phyloP scores from a whole-genome alignment of 192 early-diverging fungal species.

The Allomyces macrogynus region DNA sequence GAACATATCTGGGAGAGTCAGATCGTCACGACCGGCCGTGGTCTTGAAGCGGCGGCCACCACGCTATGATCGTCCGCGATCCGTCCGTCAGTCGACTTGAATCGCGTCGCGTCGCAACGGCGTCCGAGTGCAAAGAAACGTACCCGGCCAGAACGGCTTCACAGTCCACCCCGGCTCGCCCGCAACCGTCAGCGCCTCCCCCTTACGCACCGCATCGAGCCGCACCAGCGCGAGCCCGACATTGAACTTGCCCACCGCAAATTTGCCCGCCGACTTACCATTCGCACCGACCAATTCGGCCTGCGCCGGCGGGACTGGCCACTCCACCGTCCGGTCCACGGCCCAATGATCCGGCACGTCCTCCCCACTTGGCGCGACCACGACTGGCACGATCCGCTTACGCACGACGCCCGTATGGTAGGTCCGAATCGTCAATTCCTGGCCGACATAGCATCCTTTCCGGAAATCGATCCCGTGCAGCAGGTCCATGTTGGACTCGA shows the following conservation, averaged over 20 bases:
- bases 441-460: constrained; percentile 96
- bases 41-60: too few relatives aligned
- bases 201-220: constrained; percentile 40
- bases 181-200: not conserved
- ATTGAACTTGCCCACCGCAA: constrained; percentile 45
- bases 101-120: too few relatives aligned
- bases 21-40: too few relatives aligned
- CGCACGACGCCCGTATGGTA: constrained; percentile 83
- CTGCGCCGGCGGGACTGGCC: constrained; percentile 13
- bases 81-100: too few relatives aligned
- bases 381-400: constrained; percentile 74
- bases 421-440: constrained; percentile 93
- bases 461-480: constrained; percentile 86
- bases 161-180: too few relatives aligned
- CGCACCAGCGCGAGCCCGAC: constrained; percentile 74
- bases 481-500: constrained; percentile 82
- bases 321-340: constrained; percentile 14
- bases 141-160: too few relatives aligned
- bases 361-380: constrained; percentile 19
- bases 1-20: too few relatives aligned
- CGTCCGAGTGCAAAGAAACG: too few relatives aligned
- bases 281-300: not conserved
- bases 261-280: constrained; percentile 31
- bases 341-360: constrained; percentile 1
- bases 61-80: too few relatives aligned